A percentile compares a stretch with the other conserved stretches of the same genome.
phyloP scores from a whole-genome alignment of 345 rosid species.

The Aethionema arabicum region DNA sequence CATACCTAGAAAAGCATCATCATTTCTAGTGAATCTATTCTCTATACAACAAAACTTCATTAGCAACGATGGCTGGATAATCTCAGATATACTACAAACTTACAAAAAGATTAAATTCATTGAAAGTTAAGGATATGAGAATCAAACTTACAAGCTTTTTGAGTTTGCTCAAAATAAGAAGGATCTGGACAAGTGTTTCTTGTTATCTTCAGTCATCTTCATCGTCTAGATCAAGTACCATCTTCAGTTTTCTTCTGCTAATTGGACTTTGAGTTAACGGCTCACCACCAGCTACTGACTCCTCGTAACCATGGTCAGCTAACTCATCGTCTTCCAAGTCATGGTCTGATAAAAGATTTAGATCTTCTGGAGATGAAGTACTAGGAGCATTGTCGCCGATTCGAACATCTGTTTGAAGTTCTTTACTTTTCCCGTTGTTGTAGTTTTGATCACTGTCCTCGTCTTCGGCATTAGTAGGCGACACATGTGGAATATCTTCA shows the following conservation, averaged over 20 bases:
- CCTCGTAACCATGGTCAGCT: constrained; percentile 42
- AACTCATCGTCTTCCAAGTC: constrained; percentile 43
- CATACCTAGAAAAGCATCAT: too few relatives aligned
- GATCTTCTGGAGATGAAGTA: constrained; percentile 28
- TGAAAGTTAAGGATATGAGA: too few relatives aligned
- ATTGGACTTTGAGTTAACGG: constrained; percentile 35
- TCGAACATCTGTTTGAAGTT: constrained; percentile 23
- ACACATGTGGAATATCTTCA: constrained; percentile 14
- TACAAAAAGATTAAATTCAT: too few relatives aligned
- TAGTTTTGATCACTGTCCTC: constrained; percentile 25
- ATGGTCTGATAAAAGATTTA: constrained; percentile 25
- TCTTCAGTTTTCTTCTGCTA: constrained; percentile 55
- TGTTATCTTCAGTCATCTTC: constrained; percentile 49
- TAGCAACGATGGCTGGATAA: too few relatives aligned
- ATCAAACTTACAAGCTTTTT: too few relatives aligned
- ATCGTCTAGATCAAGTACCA: constrained; percentile 60
- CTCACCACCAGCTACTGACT: constrained; percentile 46
- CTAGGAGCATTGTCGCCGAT: constrained; percentile 25
- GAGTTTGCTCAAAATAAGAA: neutral
- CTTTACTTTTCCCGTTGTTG: constrained; percentile 20
- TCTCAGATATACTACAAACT: too few relatives aligned
- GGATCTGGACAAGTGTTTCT: neutral
- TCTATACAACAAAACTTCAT: too few relatives aligned
- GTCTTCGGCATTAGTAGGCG: neutral
- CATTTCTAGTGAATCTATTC: too few relatives aligned